Evolutionary conservation across 805 yeast genomes (phyloP).

Genomic region (Wickerhamomyces kurtzmanii): DNA sequence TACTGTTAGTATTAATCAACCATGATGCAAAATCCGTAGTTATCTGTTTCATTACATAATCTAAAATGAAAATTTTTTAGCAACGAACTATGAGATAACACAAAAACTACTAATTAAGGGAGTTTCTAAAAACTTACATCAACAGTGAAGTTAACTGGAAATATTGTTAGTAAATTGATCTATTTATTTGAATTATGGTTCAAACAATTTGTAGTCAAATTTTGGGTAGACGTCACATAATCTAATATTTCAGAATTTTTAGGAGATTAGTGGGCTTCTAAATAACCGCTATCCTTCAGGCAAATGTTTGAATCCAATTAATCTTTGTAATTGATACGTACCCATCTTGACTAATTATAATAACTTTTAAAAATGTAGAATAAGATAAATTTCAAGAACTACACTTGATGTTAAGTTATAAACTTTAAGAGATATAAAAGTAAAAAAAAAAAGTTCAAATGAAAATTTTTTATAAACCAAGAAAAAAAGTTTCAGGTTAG

Average conservation of each 20-base stretch:
- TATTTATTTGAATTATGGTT: slow-evolving; percentile 1
- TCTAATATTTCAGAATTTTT: too few relatives aligned
- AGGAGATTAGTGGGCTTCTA: too few relatives aligned
- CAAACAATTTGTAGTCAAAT: too few relatives aligned
- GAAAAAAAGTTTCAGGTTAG: background rate
- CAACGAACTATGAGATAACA: background rate
- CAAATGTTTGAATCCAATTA: too few relatives aligned
- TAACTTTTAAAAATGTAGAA: slow-evolving; percentile 1
- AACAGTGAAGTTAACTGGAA: slow-evolving; percentile 47
- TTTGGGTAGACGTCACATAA: too few relatives aligned
- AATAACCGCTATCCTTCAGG: too few relatives aligned
- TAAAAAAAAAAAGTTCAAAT: background rate
- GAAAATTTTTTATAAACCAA: background rate
- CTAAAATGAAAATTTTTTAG: background rate
- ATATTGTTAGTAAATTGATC: background rate
- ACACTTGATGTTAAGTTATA: background rate
- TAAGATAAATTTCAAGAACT: background rate
- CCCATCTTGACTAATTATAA: slow-evolving; percentile 16
- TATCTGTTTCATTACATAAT: background rate
- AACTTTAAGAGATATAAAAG: background rate
- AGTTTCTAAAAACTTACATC: slow-evolving; percentile 26
- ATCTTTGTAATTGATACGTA: slow-evolving; percentile 6
- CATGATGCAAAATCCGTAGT: too few relatives aligned
- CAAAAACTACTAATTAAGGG: background rate
- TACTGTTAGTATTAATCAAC: slow-evolving; percentile 10